Conservation (phyloP, 495 filamentous ascomycete species). For the Apodospora peruviana region DNA sequence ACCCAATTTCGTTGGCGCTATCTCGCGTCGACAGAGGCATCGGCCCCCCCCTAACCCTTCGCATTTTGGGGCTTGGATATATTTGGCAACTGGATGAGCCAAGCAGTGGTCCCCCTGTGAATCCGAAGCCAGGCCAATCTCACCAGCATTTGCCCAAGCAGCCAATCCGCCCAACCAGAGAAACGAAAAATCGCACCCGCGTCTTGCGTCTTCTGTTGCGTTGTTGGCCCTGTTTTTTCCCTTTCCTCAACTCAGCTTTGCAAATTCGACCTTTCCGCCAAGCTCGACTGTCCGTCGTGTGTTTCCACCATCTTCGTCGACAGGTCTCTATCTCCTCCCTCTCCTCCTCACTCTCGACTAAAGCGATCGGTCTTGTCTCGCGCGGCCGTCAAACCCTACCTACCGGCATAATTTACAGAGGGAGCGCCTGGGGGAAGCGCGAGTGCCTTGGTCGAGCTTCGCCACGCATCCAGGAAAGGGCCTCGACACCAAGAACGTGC, state of each 20-base stretch:
- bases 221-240: neutral
- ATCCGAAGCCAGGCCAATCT: neutral
- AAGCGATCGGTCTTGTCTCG: neutral
- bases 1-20: too few species aligned
- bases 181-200: neutral
- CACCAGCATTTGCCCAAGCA: constrained; percentile 3
- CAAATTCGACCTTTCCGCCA: too few species aligned
- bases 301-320: neutral
- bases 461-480: neutral
- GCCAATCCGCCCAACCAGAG: constrained; percentile 11
- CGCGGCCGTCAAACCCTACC: neutral
- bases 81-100: neutral
- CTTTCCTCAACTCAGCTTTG: neutral
- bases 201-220: neutral
- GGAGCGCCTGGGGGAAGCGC: neutral
- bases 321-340: neutral
- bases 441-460: neutral
- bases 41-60: constrained; percentile 1
- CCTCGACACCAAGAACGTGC: constrained; percentile 16
- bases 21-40: too few species aligned
- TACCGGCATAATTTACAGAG: neutral
- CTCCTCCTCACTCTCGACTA: neutral
- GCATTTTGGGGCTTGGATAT: constrained; percentile 3
- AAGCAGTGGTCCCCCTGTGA: neutral
- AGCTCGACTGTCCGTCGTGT: too few species aligned